Evolutionary conservation across 2,329 filamentous ascomycete genomes (phyloP).

Genomic region (Colletotrichum sp.): DNA sequence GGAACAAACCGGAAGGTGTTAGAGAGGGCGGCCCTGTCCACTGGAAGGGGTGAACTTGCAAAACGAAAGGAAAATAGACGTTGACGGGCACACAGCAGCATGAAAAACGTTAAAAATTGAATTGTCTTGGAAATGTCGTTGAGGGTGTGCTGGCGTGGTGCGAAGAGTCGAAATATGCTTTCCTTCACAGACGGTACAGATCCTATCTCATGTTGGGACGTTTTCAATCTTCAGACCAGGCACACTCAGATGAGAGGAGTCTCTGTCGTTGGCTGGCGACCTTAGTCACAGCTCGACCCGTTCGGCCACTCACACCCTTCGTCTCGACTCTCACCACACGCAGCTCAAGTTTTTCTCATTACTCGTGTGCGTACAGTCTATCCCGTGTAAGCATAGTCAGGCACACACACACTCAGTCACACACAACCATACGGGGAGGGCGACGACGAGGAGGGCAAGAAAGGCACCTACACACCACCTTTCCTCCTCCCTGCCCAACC

Average conservation of each 20-base stretch:
- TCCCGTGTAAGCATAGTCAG: neutral
- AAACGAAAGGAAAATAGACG: neutral
- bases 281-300: neutral
- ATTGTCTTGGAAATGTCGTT: neutral
- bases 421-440: neutral
- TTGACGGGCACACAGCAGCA: neutral
- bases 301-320: neutral
- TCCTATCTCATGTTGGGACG: neutral
- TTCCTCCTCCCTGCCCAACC: neutral
- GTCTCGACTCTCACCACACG: neutral
- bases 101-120: constrained; percentile 12
- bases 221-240: neutral
- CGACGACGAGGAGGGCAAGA: neutral
- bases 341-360: neutral
- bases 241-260: neutral
- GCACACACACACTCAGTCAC: neutral
- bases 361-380: neutral
- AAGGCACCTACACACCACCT: neutral
- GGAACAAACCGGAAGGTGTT: neutral
- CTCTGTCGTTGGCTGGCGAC: neutral
- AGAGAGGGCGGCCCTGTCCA: neutral
- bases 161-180: neutral
- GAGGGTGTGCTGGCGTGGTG: neutral
- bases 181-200: neutral
- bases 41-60: neutral